These are phyloP conservation scores for Nasturtium officinale DNA, from an alignment of 345 rosid species.

Conservation along the genomic window DNA sequence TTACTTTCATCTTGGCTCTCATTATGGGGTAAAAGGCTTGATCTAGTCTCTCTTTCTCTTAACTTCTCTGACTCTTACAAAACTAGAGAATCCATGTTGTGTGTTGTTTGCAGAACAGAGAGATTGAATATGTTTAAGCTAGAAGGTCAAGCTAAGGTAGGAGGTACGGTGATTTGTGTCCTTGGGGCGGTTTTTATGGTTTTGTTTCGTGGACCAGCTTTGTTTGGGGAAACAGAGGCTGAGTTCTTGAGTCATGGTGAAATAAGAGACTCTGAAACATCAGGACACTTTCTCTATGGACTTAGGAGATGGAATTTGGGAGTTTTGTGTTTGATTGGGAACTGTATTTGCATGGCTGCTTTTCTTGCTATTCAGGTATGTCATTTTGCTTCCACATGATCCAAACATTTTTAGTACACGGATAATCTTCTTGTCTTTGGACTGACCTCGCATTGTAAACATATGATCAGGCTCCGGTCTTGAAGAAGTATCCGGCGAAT, in stretches of 20 bases:
- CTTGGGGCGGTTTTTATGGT: conserved; percentile 85
- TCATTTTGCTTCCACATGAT: conserved; percentile 5
- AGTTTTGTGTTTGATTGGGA: conserved; percentile 91
- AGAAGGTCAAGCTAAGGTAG: conserved; percentile 95
- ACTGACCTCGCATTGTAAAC: conserved; percentile 14
- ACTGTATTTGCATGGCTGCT: conserved; percentile 97
- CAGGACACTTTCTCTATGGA: conserved; percentile 65
- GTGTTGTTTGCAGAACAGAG: conserved; percentile 82
- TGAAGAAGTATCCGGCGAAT: conserved; percentile 78
- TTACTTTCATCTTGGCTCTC: conserved; percentile 87
- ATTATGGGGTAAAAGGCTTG: conserved; percentile 69
- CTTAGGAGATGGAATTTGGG: conserved; percentile 87
- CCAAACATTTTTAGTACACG: conserved; percentile 11
- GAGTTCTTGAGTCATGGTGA: conserved; percentile 53
- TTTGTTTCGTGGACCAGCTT: conserved; percentile 86
- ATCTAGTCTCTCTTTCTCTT: background rate
- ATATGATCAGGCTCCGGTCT: conserved; percentile 71
- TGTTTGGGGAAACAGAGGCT: conserved; percentile 60
- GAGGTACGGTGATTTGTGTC: conserved; percentile 85
- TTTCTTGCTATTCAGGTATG: conserved; percentile 92
- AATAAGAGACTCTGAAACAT: conserved; percentile 68
- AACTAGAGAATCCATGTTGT: background rate
- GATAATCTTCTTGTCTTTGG: background rate
- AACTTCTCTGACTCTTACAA: conserved; percentile 1
- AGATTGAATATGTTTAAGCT: conserved; percentile 65